A percentile compares a stretch with the other conserved stretches of the same genome.
Evolutionary conservation across 768 basidiomycete genomes (phyloP).

Genomic region (Leucosporidium yakuticum): DNA sequence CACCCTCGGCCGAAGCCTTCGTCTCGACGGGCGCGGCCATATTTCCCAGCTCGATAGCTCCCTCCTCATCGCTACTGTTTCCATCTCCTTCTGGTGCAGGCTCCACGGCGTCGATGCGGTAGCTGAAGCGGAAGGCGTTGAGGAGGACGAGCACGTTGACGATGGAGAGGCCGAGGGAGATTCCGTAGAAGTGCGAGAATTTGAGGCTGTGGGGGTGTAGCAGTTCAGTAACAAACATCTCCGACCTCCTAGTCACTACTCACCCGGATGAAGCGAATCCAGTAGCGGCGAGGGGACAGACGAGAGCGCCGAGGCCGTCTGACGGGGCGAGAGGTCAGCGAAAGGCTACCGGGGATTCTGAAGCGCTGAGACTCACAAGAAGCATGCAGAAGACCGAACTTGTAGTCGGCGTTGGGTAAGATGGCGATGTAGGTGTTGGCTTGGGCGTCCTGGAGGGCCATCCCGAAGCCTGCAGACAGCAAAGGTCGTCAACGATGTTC

Average conservation of each 20-base stretch:
- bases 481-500: too few species aligned
- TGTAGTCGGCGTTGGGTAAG: slow-evolving; percentile 8
- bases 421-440: slow-evolving; percentile 26
- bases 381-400: slow-evolving; percentile 5
- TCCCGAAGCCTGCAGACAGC: slow-evolving; percentile 7
- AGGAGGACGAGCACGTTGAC: slow-evolving; percentile 11
- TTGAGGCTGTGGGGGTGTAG: background rate
- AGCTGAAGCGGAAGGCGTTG: slow-evolving; percentile 25
- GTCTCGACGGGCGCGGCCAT: too few species aligned
- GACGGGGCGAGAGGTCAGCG: background rate
- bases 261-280: slow-evolving; percentile 17
- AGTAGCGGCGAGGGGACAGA: slow-evolving; percentile 25
- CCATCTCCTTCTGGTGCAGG: background rate
- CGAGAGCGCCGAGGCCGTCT: slow-evolving; percentile 20
- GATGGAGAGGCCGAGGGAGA: slow-evolving; percentile 13
- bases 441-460: slow-evolving; percentile 22
- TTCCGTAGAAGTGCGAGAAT: slow-evolving; percentile 25
- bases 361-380: background rate
- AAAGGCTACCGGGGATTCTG: background rate
- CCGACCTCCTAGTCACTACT: too few species aligned
- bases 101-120: slow-evolving; percentile 16
- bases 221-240: too few species aligned
- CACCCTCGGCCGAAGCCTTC: too few species aligned
- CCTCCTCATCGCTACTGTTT: background rate
- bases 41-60: background rate